Percentiles rank a stretch among this genome's conserved stretches.
Evolutionary conservation across 202 grass and related monocot species (phyloP).

Genomic region (Digitaria exilis): DNA sequence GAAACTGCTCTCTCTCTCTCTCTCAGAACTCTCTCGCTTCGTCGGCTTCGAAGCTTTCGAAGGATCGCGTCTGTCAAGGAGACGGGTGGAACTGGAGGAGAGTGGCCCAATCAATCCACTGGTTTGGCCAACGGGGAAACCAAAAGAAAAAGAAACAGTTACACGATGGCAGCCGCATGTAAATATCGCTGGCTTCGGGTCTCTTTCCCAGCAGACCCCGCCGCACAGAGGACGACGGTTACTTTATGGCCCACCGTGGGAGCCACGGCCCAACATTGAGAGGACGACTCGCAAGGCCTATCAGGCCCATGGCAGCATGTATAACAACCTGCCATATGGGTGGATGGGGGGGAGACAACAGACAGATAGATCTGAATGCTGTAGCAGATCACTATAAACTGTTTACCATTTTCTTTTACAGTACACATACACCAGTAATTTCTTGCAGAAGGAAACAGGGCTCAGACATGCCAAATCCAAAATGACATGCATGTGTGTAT

Average conservation of each 20-base stretch:
- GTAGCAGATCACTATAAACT: background rate
- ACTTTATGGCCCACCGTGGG: too few relatives aligned
- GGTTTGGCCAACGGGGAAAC: background rate
- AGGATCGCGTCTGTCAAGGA: background rate
- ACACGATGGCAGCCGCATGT: background rate
- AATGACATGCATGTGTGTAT: slow-evolving; percentile 1
- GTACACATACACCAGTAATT: background rate
- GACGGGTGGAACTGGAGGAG: background rate
- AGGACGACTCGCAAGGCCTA: too few relatives aligned
- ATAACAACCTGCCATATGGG: too few relatives aligned
- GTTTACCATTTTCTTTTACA: background rate
- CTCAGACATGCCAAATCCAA: slow-evolving; percentile 8
- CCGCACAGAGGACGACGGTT: too few relatives aligned
- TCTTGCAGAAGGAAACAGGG: background rate
- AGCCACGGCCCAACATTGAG: too few relatives aligned
- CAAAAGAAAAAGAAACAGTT: background rate
- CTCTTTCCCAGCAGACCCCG: too few relatives aligned
- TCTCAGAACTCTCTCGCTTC: too few relatives aligned
- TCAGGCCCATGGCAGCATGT: too few relatives aligned
- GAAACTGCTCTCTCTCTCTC: background rate
- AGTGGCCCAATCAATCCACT: background rate
- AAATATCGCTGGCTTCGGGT: too few relatives aligned
- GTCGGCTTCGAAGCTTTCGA: slow-evolving; percentile 10
- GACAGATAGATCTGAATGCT: too few relatives aligned
- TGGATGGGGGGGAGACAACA: too few relatives aligned